A percentile compares a stretch with the other conserved stretches of the same genome.
phyloP scores from a whole-genome alignment of 169 alveolate genomes.

The Cryptosporidium andersoni region DNA sequence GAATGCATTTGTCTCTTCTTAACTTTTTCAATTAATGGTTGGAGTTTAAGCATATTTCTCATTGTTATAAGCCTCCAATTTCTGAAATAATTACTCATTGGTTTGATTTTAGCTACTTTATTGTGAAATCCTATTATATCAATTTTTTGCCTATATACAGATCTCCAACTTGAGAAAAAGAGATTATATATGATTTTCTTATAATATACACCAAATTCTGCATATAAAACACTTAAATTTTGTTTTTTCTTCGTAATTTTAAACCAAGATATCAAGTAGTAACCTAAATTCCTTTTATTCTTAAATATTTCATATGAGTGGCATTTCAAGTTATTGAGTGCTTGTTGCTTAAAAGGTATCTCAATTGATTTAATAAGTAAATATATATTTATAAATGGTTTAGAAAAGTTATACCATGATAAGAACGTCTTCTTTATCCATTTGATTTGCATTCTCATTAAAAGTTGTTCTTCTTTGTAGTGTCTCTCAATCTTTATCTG shows the following conservation, averaged over 20 bases:
- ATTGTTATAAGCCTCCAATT: background rate
- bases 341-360: slow-evolving; percentile 6
- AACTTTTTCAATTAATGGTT: background rate
- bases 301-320: background rate
- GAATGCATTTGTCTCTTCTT: background rate
- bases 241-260: background rate
- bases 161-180: slow-evolving; percentile 1
- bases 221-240: background rate
- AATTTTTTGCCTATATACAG: background rate
- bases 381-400: background rate
- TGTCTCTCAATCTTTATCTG: background rate
- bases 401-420: slow-evolving; percentile 3
- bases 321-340: background rate
- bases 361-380: background rate
- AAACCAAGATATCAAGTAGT: background rate
- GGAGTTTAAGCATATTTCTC: background rate
- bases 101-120: background rate
- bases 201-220: background rate
- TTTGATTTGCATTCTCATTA: background rate
- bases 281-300: background rate
- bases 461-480: background rate
- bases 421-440: background rate
- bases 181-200: too few species aligned
- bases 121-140: background rate
- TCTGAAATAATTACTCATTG: background rate